Base-by-base conservation (phyloP, 345 rosid species). In the Salix koriyanagi region DNA sequence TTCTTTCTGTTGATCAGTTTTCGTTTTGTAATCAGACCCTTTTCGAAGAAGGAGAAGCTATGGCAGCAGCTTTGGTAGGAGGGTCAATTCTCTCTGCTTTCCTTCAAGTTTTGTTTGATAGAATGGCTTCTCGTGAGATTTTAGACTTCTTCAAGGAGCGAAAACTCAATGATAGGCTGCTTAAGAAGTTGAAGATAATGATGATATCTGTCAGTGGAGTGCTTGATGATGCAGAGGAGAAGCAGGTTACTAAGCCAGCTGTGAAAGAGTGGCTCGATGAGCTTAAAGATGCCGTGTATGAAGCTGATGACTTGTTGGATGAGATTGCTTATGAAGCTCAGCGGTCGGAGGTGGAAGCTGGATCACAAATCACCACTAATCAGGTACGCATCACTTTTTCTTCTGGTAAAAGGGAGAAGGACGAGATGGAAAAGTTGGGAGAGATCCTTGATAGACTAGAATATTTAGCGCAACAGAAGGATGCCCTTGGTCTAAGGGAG, bases 381-480 rank as follows among this genome's bases (percentile, higher is more conserved):
- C 21, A 28, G 70, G n/a, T 48, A 6, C 21, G 32, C 7, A 46
- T 13, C 0, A 2, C 28, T 19, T 6, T 74, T 4, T 44, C 28
- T 44, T 26, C 73, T 72, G 37, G 68, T 42, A 25, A 34, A 18
- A 65, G 41, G 71, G 72, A 50, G 9, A 32, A 73, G 9, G 41
- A 66, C 11, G 58, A 56, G 13, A 12, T 69, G 52, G 9, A 1
- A 18, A 61, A 71, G 37, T 23, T 82, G 2, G 28, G 7, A 19
- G 26, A 74, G 26, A 66, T 82, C 11, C 66, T 70, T 58, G 44
- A 41, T 41, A 67, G 19, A 21, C 19, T 48, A 6, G 67, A 82
- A 75, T 21, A 70, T 58, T 44, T 78, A 67, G 65, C 70, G 0
- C 37, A 58, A 7, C 77, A 82, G 21, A 82, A 58, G 70, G 65